Evolutionary conservation across 495 filamentous ascomycete species (phyloP).

Genomic region (Rostrohypoxylon terebratum): DNA sequence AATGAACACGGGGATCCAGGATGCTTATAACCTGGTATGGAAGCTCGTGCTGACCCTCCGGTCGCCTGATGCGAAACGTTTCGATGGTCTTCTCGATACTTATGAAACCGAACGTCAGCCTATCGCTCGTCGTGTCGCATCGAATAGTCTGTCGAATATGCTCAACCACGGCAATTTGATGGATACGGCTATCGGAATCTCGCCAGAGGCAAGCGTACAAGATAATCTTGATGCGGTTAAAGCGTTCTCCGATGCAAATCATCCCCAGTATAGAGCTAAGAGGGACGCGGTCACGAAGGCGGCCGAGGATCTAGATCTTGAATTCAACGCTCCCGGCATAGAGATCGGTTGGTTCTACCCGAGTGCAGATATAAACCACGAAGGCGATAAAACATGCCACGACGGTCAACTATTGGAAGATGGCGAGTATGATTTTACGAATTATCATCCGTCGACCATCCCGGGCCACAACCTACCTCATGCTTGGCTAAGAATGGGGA

Average conservation of each 20-base stretch:
- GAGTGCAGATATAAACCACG: constrained; percentile 7
- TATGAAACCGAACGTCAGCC: constrained; percentile 9
- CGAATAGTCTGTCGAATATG: constrained; percentile 12
- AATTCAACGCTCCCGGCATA: constrained; percentile 13
- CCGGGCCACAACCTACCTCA: constrained; percentile 12
- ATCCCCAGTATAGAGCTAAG: constrained; percentile 2
- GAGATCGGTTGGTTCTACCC: constrained; percentile 15
- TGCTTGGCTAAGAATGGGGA: constrained; percentile 6
- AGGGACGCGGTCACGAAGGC: constrained; percentile 10
- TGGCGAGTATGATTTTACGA: neutral
- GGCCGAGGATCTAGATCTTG: constrained; percentile 3
- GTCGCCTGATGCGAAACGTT: neutral
- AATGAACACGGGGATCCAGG: neutral
- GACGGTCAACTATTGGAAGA: constrained; percentile 7
- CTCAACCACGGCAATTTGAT: constrained; percentile 8
- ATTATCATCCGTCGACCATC: constrained; percentile 10
- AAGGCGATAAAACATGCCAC: constrained; percentile 12
- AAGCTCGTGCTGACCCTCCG: constrained; percentile 1
- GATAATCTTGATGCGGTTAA: constrained; percentile 6
- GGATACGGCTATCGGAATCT: constrained; percentile 12
- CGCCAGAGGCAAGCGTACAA: constrained; percentile 5
- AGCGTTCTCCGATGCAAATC: neutral
- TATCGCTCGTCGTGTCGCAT: constrained; percentile 7
- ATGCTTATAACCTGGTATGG: constrained; percentile 11
- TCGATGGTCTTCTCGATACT: constrained; percentile 13